Percentiles rank a stretch among this genome's conserved stretches.
phyloP scores from a whole-genome alignment of 192 early-diverging fungal genomes.

The Radiomyces spectabilis region DNA sequence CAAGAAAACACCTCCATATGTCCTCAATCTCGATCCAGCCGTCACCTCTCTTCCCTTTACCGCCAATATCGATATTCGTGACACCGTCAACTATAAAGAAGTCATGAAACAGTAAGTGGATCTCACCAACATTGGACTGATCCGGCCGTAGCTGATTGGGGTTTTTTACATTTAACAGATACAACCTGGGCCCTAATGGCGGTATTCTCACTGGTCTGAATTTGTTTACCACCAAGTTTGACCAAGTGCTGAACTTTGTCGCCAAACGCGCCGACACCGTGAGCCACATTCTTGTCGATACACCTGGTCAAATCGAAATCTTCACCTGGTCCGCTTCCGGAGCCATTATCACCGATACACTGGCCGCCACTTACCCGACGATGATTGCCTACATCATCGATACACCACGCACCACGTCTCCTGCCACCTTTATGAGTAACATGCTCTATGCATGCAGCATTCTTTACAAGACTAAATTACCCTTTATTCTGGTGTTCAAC shows the following conservation, averaged over 20 bases:
- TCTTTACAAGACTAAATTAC: constrained; percentile 95
- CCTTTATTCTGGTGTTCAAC: constrained; percentile 94
- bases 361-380: constrained; percentile 88
- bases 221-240: constrained; percentile 96
- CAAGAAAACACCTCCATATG: constrained; percentile 71
- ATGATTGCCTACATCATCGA: constrained; percentile 92
- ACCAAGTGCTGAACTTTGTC: constrained; percentile 88
- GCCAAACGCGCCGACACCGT: constrained; percentile 65
- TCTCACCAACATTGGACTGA: background rate
- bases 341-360: constrained; percentile 88
- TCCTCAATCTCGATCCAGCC: constrained; percentile 94
- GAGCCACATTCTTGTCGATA: constrained; percentile 85
- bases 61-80: constrained; percentile 96
- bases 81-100: constrained; percentile 97
- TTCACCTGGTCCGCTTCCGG: constrained; percentile 99
- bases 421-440: constrained; percentile 97
- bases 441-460: constrained; percentile 97
- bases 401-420: constrained; percentile 85
- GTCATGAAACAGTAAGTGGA: constrained; percentile 88
- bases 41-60: constrained; percentile 78
- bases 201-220: constrained; percentile 94
- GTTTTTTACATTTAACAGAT: constrained; percentile 41
- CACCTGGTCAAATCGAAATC: constrained; percentile 98
- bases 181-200: constrained; percentile 94
- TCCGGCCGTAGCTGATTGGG: background rate